Base-by-base conservation (phyloP, 768 basidiomycete genomes). In the Termitomyces sp. region DNA sequence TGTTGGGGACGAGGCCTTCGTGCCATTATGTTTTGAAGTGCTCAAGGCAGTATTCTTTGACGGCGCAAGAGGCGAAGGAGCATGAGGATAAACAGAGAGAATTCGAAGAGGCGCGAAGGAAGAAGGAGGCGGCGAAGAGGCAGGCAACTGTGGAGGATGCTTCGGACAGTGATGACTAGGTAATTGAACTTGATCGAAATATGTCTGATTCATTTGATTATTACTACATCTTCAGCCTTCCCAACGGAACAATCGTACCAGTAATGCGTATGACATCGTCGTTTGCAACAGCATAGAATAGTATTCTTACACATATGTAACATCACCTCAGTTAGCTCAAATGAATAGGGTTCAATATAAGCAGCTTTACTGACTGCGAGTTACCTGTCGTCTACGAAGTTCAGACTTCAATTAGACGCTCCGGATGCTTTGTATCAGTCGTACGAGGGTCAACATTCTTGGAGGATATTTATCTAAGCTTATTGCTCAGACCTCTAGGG, bases 11-110 rank as follows among this genome's bases (percentile, higher is more conserved):
- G 54, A 67, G 71, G 18, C 65, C 84, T 22, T 84, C 88, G 39
- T 83, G 84, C 70, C 81, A 81, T 55, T 83, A 87, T 63, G 81
- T 84, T 63, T 64, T 91, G 57, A 75, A 77, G 63, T 88, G 85
- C 66, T 54, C 76, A 36, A 74, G 69, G 24, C 71, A 74, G 37
- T 81, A 80, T 63, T 72, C 77, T 30, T 69, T 83, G 70, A 81
- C 78, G 41, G 72, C 75, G 59, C 71, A 79, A 52, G 86, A 88
- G 68, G 55, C 77, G 27, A 71, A 72, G 57, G 82, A 84, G 37
- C 75, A 79, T 60, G 78, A 79, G 52, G 72, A 63, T 18, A 69
- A 80, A 55, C 65, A 70, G 68, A 67, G 66, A 51, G 48, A 52
- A 34, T 24, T 13, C 22, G 58, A 61, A 45, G 57, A 54, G 76